phyloP scores from a whole-genome alignment of 441 rosid species.

The Omphalea diandra region DNA sequence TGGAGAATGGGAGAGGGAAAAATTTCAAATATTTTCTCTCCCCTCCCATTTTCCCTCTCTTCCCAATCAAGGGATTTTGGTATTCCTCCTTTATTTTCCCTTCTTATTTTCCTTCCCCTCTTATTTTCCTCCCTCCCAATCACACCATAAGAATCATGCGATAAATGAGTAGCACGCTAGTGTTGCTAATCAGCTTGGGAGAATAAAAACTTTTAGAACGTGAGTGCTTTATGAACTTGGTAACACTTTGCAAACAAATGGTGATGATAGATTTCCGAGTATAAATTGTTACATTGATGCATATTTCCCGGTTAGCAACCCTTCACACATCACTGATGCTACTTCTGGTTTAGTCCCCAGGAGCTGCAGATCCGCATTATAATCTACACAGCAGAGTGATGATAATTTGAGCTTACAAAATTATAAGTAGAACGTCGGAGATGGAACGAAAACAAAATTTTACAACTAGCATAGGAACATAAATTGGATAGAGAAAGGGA shows the following conservation, averaged over 20 bases:
- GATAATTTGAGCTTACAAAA: background rate
- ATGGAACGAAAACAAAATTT: background rate
- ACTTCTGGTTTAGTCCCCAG: background rate
- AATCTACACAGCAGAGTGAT: constrained; percentile 19
- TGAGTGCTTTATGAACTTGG: background rate
- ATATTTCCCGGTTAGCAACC: constrained; percentile 1
- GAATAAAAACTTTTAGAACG: background rate
- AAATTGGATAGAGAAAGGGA: background rate
- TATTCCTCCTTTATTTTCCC: too few relatives aligned
- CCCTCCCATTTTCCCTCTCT: too few relatives aligned
- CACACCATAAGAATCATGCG: too few relatives aligned
- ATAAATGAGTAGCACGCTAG: too few relatives aligned
- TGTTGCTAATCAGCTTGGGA: background rate
- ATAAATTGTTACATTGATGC: background rate
- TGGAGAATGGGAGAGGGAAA: too few relatives aligned
- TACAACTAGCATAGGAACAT: background rate
- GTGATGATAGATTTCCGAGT: background rate
- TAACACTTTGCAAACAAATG: background rate
- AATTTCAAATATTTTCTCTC: too few relatives aligned
- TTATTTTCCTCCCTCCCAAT: too few relatives aligned
- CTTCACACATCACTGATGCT: background rate
- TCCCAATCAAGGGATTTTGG: too few relatives aligned
- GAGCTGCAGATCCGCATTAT: constrained; percentile 1
- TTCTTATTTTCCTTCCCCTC: too few relatives aligned
- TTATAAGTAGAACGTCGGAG: background rate